A percentile compares a stretch with the other conserved stretches of the same genome.
Evolutionary conservation across 208 protist species (phyloP).

Genomic region (Herpetomonas tarakana): DNA sequence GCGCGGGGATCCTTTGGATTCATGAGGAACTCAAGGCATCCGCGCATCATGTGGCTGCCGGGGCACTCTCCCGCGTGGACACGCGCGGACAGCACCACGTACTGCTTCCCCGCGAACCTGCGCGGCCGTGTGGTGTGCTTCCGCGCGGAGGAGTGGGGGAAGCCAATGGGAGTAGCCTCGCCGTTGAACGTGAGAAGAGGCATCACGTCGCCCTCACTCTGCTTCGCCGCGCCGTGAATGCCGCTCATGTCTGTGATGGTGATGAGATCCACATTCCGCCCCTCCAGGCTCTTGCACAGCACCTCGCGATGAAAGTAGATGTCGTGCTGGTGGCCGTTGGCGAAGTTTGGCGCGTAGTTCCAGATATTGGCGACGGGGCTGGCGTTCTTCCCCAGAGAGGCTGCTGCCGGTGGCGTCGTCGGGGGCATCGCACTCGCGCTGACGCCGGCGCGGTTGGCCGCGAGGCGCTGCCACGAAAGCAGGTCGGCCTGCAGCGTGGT

Average conservation of each 20-base stretch:
- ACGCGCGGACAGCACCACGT: conserved; percentile 82
- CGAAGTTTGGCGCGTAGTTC: neutral
- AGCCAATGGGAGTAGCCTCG: conserved; percentile 27
- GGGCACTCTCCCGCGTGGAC: conserved; percentile 94
- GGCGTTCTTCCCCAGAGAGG: neutral
- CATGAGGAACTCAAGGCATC: conserved; percentile 88
- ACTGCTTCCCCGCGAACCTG: conserved; percentile 59
- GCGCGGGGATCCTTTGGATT: conserved; percentile 68
- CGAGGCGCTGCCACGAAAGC: conserved; percentile 43
- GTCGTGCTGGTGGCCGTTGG: conserved; percentile 1
- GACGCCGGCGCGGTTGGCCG: neutral
- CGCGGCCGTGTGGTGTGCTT: conserved; percentile 51
- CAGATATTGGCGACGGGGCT: neutral
- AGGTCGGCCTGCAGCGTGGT: conserved; percentile 63
- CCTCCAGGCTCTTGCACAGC: conserved; percentile 81
- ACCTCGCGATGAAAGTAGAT: conserved; percentile 89
- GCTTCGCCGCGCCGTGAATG: conserved; percentile 13
- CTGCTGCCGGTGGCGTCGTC: neutral
- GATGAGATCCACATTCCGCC: conserved; percentile 79
- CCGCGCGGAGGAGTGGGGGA: conserved; percentile 62
- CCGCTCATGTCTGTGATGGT: conserved; percentile 78
- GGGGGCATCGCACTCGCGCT: neutral
- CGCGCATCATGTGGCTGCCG: conserved; percentile 92
- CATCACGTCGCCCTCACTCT: conserved; percentile 1
- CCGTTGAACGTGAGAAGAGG: conserved; percentile 10